Evolutionary conservation across 441 rosid genomes (phyloP).

Genomic region (Breynia disticha): DNA sequence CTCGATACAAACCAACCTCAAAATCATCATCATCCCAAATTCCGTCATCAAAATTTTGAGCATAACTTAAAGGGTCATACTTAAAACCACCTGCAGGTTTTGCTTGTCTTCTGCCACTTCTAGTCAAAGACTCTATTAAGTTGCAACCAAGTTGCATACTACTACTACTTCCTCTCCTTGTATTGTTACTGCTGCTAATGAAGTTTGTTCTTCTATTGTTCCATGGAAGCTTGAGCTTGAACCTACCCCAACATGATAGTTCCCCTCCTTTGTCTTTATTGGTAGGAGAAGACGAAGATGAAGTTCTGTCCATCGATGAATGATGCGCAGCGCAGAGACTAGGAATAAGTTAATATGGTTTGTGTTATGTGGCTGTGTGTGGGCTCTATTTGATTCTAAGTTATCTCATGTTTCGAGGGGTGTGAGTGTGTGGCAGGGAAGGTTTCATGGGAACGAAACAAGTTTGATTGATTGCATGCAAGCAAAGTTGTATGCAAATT

Average conservation of each 20-base stretch:
- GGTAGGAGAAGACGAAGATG: conserved; percentile 10
- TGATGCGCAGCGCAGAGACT: neutral
- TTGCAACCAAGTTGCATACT: conserved; percentile 7
- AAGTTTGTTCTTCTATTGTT: conserved; percentile 17
- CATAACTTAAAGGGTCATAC: conserved; percentile 53
- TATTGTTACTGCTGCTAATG: neutral
- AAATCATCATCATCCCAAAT: conserved; percentile 25
- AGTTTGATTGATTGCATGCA: neutral
- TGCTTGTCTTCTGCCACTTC: conserved; percentile 6
- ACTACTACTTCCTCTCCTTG: neutral
- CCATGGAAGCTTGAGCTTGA: conserved; percentile 47
- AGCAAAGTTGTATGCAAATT: neutral
- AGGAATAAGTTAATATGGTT: neutral
- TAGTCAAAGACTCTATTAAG: conserved; percentile 7
- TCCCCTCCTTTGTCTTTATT: conserved; percentile 13
- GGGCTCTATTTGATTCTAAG: neutral
- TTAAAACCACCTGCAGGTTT: conserved; percentile 34
- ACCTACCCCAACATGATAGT: conserved; percentile 47
- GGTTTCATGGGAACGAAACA: neutral
- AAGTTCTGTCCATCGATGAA: neutral
- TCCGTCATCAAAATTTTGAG: conserved; percentile 57
- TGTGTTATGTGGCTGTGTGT: neutral
- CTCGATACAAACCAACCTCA: conserved; percentile 18
- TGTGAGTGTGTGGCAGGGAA: conserved; percentile 26
- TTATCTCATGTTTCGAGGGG: conserved; percentile 8